phyloP scores from a whole-genome alignment of 768 basidiomycete genomes.

The Amanita exitialis region DNA sequence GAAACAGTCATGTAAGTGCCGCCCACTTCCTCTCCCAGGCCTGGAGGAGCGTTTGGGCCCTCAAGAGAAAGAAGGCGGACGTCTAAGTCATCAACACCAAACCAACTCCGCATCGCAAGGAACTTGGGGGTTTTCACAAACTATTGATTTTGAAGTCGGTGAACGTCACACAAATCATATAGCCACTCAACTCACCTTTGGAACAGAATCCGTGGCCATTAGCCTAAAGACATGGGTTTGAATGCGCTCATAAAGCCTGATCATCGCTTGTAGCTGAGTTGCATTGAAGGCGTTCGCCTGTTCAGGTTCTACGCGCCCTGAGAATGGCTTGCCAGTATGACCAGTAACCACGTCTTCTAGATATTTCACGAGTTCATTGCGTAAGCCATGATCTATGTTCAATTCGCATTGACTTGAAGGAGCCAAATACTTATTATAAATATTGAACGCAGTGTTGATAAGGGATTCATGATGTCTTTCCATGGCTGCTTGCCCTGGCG shows the following conservation, averaged over 20 bases:
- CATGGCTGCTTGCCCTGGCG: constrained; percentile 83
- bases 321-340: constrained; percentile 66
- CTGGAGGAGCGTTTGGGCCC: constrained; percentile 58
- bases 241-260: constrained; percentile 89
- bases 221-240: constrained; percentile 94
- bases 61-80: constrained; percentile 39
- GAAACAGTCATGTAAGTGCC: constrained; percentile 85
- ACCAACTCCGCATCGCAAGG: constrained; percentile 68
- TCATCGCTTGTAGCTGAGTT: constrained; percentile 90
- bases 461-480: constrained; percentile 94
- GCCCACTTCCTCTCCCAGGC: constrained; percentile 66
- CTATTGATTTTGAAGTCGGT: constrained; percentile 24
- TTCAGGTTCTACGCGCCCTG: constrained; percentile 73
- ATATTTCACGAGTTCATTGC: constrained; percentile 91
- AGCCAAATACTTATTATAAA: constrained; percentile 92
- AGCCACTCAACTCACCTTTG: constrained; percentile 59
- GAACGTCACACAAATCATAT: constrained; percentile 7
- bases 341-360: constrained; percentile 82
- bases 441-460: constrained; percentile 89
- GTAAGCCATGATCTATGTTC: constrained; percentile 95
- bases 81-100: constrained; percentile 55
- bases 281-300: constrained; percentile 84
- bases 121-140: constrained; percentile 86
- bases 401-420: constrained; percentile 93
- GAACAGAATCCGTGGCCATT: constrained; percentile 99